Conservation (phyloP, 2,329 filamentous ascomycete genomes). For the Dothistroma septosporum region DNA sequence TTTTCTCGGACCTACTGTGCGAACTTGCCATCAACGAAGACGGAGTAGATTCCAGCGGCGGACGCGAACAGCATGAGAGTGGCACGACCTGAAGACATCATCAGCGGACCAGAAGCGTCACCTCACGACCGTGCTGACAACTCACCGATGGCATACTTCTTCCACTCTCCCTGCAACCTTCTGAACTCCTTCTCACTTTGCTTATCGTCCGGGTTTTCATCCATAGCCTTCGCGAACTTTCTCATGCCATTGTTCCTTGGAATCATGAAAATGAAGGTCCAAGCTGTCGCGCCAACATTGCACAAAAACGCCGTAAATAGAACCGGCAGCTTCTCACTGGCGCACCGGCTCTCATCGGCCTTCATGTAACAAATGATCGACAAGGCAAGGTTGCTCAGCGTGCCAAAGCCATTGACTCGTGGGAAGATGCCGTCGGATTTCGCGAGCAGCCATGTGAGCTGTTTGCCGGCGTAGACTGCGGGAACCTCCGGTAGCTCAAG, state of each 20-base stretch:
- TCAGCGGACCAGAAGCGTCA: slow-evolving; percentile 4
- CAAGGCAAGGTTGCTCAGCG: slow-evolving; percentile 30
- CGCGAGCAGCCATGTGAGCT: slow-evolving; percentile 30
- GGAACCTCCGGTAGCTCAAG: slow-evolving; percentile 26
- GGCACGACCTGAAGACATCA: slow-evolving; percentile 19
- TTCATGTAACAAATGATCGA: slow-evolving; percentile 26
- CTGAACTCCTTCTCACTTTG: slow-evolving; percentile 30
- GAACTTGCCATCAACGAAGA: slow-evolving; percentile 15
- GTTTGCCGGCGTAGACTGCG: slow-evolving; percentile 26
- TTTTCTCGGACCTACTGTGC: not conserved
- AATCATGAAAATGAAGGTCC: slow-evolving; percentile 30
- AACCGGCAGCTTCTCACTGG: slow-evolving; percentile 26
- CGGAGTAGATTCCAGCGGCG: slow-evolving; percentile 10
- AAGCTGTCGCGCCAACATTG: slow-evolving; percentile 30
- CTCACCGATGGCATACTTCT: slow-evolving; percentile 28
- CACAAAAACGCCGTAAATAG: slow-evolving; percentile 22
- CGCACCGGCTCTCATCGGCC: slow-evolving; percentile 20
- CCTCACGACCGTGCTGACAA: not conserved
- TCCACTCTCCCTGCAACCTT: slow-evolving; percentile 28
- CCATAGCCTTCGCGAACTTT: slow-evolving; percentile 21
- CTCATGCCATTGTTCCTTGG: slow-evolving; percentile 33
- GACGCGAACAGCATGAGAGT: slow-evolving; percentile 24
- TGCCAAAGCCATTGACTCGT: slow-evolving; percentile 30
- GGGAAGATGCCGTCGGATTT: slow-evolving; percentile 33
- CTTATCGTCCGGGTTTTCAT: slow-evolving; percentile 24